A percentile compares a stretch with the other conserved stretches of the same genome.
These are phyloP conservation scores for Apiospora saccharicola DNA, from an alignment of 2,329 filamentous ascomycete genomes.

Conservation along the genomic window DNA sequence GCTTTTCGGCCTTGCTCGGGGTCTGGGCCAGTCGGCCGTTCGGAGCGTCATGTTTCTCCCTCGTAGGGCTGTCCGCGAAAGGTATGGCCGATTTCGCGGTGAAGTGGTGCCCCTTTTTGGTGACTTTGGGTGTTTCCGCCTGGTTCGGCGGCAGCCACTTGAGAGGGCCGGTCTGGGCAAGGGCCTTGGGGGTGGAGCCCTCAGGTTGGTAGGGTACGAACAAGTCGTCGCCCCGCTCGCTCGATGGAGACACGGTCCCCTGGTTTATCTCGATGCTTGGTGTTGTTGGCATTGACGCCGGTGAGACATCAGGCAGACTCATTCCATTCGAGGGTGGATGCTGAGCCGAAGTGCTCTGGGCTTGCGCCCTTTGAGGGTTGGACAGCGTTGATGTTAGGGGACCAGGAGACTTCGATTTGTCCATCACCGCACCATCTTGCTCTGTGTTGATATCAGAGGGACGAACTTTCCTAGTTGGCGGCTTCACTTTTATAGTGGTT, in stretches of 20 bases:
- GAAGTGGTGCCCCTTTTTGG: slow-evolving; percentile 15
- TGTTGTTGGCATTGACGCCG: background rate
- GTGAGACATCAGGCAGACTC: background rate
- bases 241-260: background rate
- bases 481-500: background rate
- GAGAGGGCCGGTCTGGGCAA: slow-evolving; percentile 40
- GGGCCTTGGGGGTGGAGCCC: slow-evolving; percentile 52
- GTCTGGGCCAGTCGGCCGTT: background rate
- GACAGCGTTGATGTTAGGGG: background rate
- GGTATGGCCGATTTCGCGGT: slow-evolving; percentile 17
- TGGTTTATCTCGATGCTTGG: background rate
- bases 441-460: background rate
- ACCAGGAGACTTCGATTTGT: background rate
- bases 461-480: background rate
- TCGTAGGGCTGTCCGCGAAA: background rate
- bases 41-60: background rate
- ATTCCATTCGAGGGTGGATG: background rate
- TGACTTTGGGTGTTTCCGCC: slow-evolving; percentile 18
- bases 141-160: slow-evolving; percentile 38
- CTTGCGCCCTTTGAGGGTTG: background rate
- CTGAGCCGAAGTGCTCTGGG: background rate
- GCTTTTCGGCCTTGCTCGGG: slow-evolving; percentile 25
- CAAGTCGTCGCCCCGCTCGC: slow-evolving; percentile 42
- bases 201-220: slow-evolving; percentile 65
- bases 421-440: background rate